phyloP scores from a whole-genome alignment of 352 stramenopile genomes.

The Thalassiosira ordinaria region DNA sequence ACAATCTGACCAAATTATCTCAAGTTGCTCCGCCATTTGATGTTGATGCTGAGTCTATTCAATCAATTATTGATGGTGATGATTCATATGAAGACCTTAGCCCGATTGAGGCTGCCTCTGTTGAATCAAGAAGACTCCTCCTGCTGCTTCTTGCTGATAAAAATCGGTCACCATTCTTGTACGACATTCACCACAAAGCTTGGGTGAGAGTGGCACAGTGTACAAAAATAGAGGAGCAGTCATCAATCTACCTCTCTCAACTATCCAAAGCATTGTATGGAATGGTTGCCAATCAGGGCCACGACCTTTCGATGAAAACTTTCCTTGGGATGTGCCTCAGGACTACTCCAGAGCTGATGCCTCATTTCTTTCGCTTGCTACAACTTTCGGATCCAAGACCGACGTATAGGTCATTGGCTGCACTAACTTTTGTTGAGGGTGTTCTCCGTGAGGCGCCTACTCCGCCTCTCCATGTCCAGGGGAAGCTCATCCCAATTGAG shows the following conservation, averaged over 20 bases:
- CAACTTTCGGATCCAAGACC: conserved; percentile 66
- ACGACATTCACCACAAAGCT: conserved; percentile 14
- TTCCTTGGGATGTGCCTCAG: conserved; percentile 57
- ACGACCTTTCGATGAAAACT: conserved; percentile 30
- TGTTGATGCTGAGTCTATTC: conserved; percentile 36
- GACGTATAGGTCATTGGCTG: conserved; percentile 62
- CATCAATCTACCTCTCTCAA: conserved; percentile 40
- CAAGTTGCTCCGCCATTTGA: conserved; percentile 55
- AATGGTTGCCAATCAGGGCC: conserved; percentile 24
- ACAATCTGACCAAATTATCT: conserved; percentile 63
- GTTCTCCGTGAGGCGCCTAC: conserved; percentile 62
- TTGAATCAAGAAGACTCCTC: conserved; percentile 66
- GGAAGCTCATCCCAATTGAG: no score
- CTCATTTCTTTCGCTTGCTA: conserved; percentile 59
- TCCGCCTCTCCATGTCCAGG: not conserved
- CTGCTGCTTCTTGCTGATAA: conserved; percentile 62
- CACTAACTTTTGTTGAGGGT: conserved; percentile 58
- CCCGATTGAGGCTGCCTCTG: conserved; percentile 33
- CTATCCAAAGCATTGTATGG: conserved; percentile 42
- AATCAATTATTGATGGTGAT: conserved; percentile 38
- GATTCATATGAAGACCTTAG: conserved; percentile 36
- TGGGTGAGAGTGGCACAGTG: not conserved
- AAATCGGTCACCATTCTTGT: conserved; percentile 64
- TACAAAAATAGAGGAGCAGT: conserved; percentile 26
- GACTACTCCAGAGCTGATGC: conserved; percentile 54